These are phyloP conservation scores for Schoenoplectus triqueter DNA, from an alignment of 202 grass and related monocot genomes.

Conservation along the genomic window DNA sequence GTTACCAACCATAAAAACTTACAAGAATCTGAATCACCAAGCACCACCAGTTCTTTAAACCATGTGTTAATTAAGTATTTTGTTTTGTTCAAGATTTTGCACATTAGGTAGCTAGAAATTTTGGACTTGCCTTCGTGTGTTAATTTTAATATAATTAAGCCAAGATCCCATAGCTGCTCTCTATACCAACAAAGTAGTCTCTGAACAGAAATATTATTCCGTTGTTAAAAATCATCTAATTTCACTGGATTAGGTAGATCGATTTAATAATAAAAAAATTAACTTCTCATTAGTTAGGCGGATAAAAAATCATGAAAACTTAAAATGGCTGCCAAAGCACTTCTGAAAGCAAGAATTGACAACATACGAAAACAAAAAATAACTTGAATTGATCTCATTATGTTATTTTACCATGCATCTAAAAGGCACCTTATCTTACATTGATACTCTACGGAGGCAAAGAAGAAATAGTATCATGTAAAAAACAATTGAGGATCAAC, in stretches of 20 bases:
- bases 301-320: background rate
- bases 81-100: background rate
- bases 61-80: background rate
- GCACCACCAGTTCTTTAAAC: background rate
- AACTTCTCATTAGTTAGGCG: background rate
- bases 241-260: no score
- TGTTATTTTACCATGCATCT: background rate
- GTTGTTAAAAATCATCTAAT: background rate
- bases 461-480: background rate
- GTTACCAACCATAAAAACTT: background rate
- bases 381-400: conserved; percentile 15
- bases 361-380: conserved; percentile 14
- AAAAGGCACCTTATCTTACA: conserved; percentile 31
- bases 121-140: background rate
- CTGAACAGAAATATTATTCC: background rate
- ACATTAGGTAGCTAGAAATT: background rate
- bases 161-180: background rate
- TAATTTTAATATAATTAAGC: background rate
- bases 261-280: background rate
- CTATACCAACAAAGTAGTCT: background rate
- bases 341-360: conserved; percentile 2
- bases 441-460: conserved; percentile 14
- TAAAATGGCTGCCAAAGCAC: background rate
- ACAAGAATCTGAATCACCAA: background rate
- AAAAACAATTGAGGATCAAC: conserved; percentile 39